Evolutionary conservation across 352 stramenopile genomes (phyloP).

Genomic region (Phytophthora sojae): DNA sequence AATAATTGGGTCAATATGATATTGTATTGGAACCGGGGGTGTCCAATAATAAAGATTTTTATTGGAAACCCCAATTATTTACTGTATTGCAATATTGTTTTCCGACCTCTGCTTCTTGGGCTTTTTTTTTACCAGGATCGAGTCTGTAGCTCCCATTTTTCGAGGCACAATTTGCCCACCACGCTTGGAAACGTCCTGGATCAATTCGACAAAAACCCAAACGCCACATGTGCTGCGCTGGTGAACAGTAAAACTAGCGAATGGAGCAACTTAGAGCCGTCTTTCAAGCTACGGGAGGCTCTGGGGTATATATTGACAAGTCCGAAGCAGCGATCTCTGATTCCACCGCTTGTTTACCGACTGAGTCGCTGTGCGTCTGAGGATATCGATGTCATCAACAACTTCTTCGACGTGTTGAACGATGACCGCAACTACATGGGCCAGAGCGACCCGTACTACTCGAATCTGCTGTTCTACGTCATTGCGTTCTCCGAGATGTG

Average conservation of each 20-base stretch:
- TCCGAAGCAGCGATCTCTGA: slow-evolving; percentile 26
- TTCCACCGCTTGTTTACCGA: slow-evolving; percentile 36
- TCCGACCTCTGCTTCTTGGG: no score
- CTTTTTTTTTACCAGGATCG: no score
- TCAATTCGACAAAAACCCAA: neutral
- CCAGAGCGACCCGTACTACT: slow-evolving; percentile 28
- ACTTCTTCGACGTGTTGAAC: slow-evolving; percentile 15
- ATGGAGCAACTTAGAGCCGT: neutral
- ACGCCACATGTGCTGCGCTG: neutral
- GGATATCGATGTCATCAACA: slow-evolving; percentile 23
- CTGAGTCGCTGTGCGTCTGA: slow-evolving; percentile 33
- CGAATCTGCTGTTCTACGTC: slow-evolving; percentile 47
- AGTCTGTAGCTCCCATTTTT: neutral
- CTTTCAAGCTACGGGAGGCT: neutral
- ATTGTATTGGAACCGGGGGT: no score
- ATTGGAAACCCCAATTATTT: no score
- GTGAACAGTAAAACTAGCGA: neutral
- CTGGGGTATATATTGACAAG: slow-evolving; percentile 9
- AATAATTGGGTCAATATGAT: no score
- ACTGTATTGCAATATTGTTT: no score
- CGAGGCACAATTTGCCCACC: neutral
- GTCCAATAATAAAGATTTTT: no score
- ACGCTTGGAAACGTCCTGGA: neutral
- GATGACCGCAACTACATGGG: neutral
- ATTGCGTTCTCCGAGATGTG: slow-evolving; percentile 55